phyloP scores from a whole-genome alignment of 2,329 filamentous ascomycete genomes.

The Sclerotinia nivalis region DNA sequence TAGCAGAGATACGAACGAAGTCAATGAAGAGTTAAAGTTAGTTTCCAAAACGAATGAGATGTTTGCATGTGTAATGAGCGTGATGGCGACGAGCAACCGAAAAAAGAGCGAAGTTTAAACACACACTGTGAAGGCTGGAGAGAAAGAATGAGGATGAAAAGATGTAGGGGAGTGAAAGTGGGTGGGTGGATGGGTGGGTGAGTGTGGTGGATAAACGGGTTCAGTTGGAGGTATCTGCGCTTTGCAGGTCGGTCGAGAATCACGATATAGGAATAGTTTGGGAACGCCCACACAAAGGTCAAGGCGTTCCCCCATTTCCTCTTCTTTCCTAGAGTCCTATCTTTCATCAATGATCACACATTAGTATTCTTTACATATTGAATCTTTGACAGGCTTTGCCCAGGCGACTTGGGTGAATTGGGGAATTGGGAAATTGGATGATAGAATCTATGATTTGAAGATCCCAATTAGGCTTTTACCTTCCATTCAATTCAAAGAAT shows the following conservation, averaged over 20 bases:
- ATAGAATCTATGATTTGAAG: neutral
- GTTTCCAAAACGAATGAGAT: neutral
- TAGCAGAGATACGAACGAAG: conserved; percentile 1
- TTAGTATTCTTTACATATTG: neutral
- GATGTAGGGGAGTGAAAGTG: conserved; percentile 11
- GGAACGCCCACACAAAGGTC: neutral
- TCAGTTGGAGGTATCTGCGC: neutral
- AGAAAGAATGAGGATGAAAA: conserved; percentile 12
- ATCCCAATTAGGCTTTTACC: conserved; percentile 11
- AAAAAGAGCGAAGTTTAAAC: conserved; percentile 7
- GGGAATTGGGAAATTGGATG: conserved; percentile 17
- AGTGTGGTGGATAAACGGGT: neutral
- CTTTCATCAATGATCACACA: neutral
- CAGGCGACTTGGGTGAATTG: neutral
- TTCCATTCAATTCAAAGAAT: neutral
- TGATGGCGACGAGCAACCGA: conserved; percentile 23
- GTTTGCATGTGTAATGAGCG: conserved; percentile 22
- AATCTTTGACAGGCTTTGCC: conserved; percentile 7
- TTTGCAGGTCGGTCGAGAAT: neutral
- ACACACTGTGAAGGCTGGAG: neutral
- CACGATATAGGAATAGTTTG: neutral
- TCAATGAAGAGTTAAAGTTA: conserved; percentile 1
- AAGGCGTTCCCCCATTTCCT: conserved; percentile 14
- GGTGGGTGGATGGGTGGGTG: neutral
- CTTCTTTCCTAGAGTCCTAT: neutral